A percentile compares a stretch with the other conserved stretches of the same genome.
phyloP scores from a whole-genome alignment of 2,329 filamentous ascomycete genomes.

The Paecilomyces fulvus region DNA sequence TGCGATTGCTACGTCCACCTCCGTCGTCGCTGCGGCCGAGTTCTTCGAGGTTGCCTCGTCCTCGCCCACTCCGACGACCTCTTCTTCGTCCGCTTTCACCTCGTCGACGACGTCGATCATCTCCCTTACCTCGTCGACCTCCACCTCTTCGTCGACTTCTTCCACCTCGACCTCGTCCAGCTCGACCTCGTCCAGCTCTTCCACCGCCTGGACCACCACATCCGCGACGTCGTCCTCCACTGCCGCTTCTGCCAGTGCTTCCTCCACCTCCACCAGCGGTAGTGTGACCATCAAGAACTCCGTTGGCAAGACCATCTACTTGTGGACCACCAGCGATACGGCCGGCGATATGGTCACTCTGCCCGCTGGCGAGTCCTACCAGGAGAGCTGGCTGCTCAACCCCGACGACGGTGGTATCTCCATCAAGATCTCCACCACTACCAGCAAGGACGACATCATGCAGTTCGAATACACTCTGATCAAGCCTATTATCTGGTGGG shows the following conservation, averaged over 20 bases:
- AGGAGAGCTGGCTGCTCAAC: conserved; percentile 20
- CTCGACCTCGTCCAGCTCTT: not conserved
- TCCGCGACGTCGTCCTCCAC: not conserved
- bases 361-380: conserved; percentile 9
- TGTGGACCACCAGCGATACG: not conserved
- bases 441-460: conserved; percentile 13
- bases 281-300: not conserved
- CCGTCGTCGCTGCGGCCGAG: not conserved
- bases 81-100: conserved; percentile 4
- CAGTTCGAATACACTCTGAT: conserved; percentile 26
- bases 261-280: not conserved
- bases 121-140: not conserved
- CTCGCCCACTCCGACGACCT: conserved; percentile 11
- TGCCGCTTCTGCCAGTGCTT: not conserved
- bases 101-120: not conserved
- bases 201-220: not conserved
- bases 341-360: not conserved
- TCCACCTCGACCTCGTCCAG: not conserved
- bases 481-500: conserved; percentile 20
- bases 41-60: conserved; percentile 3
- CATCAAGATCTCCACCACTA: conserved; percentile 21
- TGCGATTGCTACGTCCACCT: not conserved
- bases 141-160: not conserved
- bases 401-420: conserved; percentile 23
- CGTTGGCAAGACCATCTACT: not conserved